Base-by-base conservation (phyloP, 139 green algal species). In the Dunaliella sp. region DNA sequence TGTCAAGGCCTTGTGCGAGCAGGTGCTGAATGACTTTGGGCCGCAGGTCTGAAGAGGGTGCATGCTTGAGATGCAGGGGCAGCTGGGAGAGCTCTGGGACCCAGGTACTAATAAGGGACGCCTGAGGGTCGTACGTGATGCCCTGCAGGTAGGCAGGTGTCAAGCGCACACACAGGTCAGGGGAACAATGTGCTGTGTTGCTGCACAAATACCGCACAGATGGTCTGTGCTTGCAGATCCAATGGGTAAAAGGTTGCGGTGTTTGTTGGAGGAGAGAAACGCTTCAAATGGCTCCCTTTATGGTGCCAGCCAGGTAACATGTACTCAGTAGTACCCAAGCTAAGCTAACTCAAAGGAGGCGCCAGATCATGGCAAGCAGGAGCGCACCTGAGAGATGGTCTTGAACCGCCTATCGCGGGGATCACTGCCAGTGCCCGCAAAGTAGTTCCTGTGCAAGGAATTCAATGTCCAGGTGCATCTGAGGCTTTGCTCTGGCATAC, bases 401-500 rank as follows among this genome's bases (percentile, higher is more conserved):
- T 89, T 87, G 83, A 95, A 95, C 1, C 38, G 31, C 2, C 89
- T 83, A 86, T 93, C 82, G 0, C 91, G 88, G 0, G 88, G 92
- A 76, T 93, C 92, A 73, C 85, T 86, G 34, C 89, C 92, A 38
- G 77, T 57, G 37, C 82, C 82, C 3, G 82, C 30, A 78, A 85
- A 85, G 48, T 85, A 85, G 48, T 65, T 65, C 48, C 48, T 65
- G 48, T 26, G n/a, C n/a, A n/a, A n/a, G n/a, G n/a, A n/a, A n/a
- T n/a, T n/a, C n/a, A n/a, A n/a, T n/a, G n/a, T n/a, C n/a, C n/a
- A n/a, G n/a, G n/a, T n/a, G n/a, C n/a, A n/a, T n/a, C n/a, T n/a
- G n/a, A n/a, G n/a, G n/a, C n/a, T n/a, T n/a, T n/a, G n/a, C n/a
- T n/a, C n/a, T n/a, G n/a, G n/a, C n/a, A n/a, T n/a, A n/a, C n/a